These are phyloP conservation scores for Suhomyces terraborum DNA, from an alignment of 1,139 yeast species.

Conservation along the genomic window DNA sequence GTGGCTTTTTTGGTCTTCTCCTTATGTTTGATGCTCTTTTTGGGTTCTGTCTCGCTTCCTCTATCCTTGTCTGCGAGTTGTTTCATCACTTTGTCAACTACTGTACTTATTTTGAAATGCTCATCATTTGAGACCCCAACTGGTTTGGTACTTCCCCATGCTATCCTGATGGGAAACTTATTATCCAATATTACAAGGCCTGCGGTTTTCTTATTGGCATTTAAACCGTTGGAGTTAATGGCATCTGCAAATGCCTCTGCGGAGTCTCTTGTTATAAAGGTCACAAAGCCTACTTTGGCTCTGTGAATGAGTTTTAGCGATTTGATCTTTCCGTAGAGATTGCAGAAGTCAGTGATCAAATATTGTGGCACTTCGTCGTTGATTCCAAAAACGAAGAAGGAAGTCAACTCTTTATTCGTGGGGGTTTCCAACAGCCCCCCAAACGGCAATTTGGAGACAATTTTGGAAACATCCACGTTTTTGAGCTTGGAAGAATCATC, in stretches of 20 bases:
- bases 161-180: constrained; percentile 54
- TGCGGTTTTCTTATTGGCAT: constrained; percentile 32
- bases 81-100: constrained; percentile 60
- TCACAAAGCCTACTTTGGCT: constrained; percentile 67
- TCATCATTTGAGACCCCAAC: constrained; percentile 52
- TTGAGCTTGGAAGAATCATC: constrained; percentile 26
- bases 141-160: constrained; percentile 64
- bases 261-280: constrained; percentile 47
- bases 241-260: constrained; percentile 58
- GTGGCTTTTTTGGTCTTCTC: neutral
- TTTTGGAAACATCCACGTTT: constrained; percentile 47
- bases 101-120: constrained; percentile 51
- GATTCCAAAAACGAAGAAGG: constrained; percentile 75
- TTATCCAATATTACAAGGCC: constrained; percentile 38
- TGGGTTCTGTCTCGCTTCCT: constrained; percentile 1
- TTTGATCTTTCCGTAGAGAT: constrained; percentile 47
- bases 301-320: constrained; percentile 56
- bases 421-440: constrained; percentile 55
- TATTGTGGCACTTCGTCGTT: constrained; percentile 68
- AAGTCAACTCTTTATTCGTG: constrained; percentile 40
- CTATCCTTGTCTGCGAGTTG: constrained; percentile 50
- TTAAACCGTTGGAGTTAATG: constrained; percentile 32
- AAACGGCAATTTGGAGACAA: constrained; percentile 60
- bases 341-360: constrained; percentile 51
- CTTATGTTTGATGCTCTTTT: neutral